phyloP scores from a whole-genome alignment of 1,139 yeast species.

The Blastobotrys apis region DNA sequence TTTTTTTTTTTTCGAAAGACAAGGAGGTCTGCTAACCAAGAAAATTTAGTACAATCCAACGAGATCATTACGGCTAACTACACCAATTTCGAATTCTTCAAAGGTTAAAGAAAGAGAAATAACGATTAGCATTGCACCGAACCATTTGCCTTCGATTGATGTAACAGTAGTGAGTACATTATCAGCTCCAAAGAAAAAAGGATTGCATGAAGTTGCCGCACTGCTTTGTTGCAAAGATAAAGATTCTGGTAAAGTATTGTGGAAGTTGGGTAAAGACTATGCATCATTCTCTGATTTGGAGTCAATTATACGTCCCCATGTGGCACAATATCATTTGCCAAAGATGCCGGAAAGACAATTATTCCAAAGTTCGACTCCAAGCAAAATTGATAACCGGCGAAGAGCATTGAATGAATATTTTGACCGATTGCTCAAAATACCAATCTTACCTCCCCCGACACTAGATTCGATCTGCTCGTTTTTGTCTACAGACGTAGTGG shows the following conservation, averaged over 20 bases:
- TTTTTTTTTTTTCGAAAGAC: neutral
- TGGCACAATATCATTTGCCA: conserved; percentile 53
- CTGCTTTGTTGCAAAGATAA: conserved; percentile 39
- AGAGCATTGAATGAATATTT: conserved; percentile 57
- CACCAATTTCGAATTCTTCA: no score
- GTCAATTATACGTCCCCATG: conserved; percentile 46
- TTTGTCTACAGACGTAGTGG: conserved; percentile 44
- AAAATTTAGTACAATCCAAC: neutral
- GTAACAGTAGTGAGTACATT: conserved; percentile 10
- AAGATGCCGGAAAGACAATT: conserved; percentile 55
- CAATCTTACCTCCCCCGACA: conserved; percentile 52
- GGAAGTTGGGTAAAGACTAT: conserved; percentile 63
- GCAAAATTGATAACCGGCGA: conserved; percentile 60
- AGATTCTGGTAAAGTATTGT: conserved; percentile 58
- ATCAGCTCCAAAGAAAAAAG: neutral
- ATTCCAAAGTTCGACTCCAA: conserved; percentile 58
- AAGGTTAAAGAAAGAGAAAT: no score
- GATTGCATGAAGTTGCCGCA: neutral
- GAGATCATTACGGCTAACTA: no score
- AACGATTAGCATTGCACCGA: conserved; percentile 4
- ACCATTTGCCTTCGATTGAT: conserved; percentile 10
- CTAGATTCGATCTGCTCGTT: conserved; percentile 57
- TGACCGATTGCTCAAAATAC: conserved; percentile 50
- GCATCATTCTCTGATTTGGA: conserved; percentile 56
- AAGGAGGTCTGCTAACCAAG: neutral